Conservation (phyloP, 31 red algal species). For the Pterothamnion heteromorphum region DNA sequence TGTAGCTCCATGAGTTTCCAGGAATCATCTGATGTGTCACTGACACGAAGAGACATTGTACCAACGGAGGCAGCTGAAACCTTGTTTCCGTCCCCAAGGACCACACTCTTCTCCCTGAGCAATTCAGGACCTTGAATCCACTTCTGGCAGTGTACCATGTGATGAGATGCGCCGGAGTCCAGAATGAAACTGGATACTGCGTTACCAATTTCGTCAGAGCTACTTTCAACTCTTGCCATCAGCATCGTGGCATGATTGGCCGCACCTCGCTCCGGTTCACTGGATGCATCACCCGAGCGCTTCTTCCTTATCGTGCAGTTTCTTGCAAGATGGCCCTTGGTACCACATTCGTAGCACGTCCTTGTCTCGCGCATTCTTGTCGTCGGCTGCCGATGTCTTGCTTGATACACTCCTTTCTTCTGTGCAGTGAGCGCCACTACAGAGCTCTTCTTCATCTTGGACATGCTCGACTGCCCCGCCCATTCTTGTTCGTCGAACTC, state of each 20-base stretch:
- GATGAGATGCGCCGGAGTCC: not conserved
- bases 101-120: not conserved
- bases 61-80: not conserved
- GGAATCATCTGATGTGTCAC: not conserved
- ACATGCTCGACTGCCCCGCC: not conserved
- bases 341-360: not conserved
- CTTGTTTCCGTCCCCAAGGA: not conserved
- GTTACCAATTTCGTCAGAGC: no score
- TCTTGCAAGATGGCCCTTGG: slow-evolving; percentile 2
- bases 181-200: not conserved
- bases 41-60: not conserved
- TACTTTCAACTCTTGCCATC: not conserved
- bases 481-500: slow-evolving; percentile 16
- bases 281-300: not conserved
- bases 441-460: not conserved
- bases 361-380: not conserved
- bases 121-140: not conserved
- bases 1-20: not conserved
- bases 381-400: not conserved
- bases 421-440: not conserved
- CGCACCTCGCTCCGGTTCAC: not conserved
- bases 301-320: not conserved
- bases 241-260: not conserved
- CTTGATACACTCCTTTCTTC: not conserved
- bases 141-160: not conserved